Conservation (phyloP, 768 basidiomycete genomes). For the Kwoniella bestiolae region DNA sequence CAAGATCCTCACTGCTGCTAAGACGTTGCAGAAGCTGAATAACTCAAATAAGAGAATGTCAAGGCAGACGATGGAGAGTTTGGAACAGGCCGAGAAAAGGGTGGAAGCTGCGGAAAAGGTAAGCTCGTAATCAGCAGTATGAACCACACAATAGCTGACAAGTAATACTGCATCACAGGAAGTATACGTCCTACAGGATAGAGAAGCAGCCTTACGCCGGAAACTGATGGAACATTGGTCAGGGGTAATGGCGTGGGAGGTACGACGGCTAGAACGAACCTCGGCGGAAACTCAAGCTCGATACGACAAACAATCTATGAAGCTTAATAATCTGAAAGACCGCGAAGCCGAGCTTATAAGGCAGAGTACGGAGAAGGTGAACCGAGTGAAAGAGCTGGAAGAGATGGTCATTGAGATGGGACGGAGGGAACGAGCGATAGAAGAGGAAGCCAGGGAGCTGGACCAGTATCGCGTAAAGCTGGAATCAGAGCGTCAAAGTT, state of each 20-base stretch:
- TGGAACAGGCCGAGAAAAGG: constrained; percentile 56
- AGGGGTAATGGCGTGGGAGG: constrained; percentile 57
- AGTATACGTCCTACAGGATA: constrained; percentile 52
- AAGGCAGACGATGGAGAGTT: constrained; percentile 56
- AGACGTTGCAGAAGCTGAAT: constrained; percentile 57
- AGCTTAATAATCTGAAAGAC: constrained; percentile 32
- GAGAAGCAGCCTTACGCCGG: constrained; percentile 51
- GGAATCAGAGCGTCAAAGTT: constrained; percentile 14
- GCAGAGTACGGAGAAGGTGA: constrained; percentile 32
- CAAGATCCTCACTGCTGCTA: constrained; percentile 58
- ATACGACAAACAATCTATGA: constrained; percentile 35
- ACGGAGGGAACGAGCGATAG: constrained; percentile 42
- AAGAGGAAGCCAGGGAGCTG: constrained; percentile 39
- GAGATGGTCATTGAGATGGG: constrained; percentile 50
- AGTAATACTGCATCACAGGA: constrained; percentile 36
- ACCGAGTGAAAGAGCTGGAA: constrained; percentile 40
- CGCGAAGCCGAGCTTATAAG: constrained; percentile 39
- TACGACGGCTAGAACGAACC: constrained; percentile 49
- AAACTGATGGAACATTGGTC: constrained; percentile 58
- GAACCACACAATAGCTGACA: neutral
- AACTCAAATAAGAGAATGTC: constrained; percentile 57
- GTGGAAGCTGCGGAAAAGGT: constrained; percentile 57
- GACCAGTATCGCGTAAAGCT: constrained; percentile 20
- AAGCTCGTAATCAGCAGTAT: constrained; percentile 7
- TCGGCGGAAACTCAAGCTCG: constrained; percentile 39